Percentiles rank a stretch among this genome's conserved stretches.
These are phyloP conservation scores for Wickerhamiella brachini DNA, from an alignment of 805 yeast species.

Conservation along the genomic window DNA sequence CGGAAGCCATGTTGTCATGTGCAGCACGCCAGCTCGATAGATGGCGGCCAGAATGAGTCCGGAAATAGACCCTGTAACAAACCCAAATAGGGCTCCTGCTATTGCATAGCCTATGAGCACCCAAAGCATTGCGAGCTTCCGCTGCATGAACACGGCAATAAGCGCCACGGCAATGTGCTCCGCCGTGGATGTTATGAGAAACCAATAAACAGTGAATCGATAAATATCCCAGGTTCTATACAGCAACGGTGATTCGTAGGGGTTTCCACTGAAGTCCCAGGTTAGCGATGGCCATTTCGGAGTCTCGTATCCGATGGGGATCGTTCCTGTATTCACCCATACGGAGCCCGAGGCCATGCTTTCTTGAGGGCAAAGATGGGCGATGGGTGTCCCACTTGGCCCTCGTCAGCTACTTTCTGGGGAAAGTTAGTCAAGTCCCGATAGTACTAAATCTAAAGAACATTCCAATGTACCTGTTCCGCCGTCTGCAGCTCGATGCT, in stretches of 20 bases:
- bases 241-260: conserved; percentile 39
- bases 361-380: no score
- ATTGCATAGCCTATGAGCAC: conserved; percentile 30
- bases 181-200: conserved; percentile 48
- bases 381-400: no score
- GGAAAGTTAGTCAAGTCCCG: no score
- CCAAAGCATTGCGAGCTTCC: conserved; percentile 30
- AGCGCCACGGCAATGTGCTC: conserved; percentile 54
- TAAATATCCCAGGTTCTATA: conserved; percentile 65
- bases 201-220: conserved; percentile 74
- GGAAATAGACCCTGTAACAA: conserved; percentile 58
- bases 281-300: conserved; percentile 71
- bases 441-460: background rate
- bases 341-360: background rate
- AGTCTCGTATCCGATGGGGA: conserved; percentile 68
- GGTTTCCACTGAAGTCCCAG: conserved; percentile 10
- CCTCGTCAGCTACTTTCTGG: no score
- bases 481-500: no score
- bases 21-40: conserved; percentile 64
- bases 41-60: conserved; percentile 66
- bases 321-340: conserved; percentile 10
- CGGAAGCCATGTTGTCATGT: conserved; percentile 95
- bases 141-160: conserved; percentile 40
- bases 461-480: no score
- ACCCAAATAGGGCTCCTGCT: conserved; percentile 30